A percentile compares a stretch with the other conserved stretches of the same genome.
Evolutionary conservation across 345 rosid genomes (phyloP).

Genomic region (Populus simonii): DNA sequence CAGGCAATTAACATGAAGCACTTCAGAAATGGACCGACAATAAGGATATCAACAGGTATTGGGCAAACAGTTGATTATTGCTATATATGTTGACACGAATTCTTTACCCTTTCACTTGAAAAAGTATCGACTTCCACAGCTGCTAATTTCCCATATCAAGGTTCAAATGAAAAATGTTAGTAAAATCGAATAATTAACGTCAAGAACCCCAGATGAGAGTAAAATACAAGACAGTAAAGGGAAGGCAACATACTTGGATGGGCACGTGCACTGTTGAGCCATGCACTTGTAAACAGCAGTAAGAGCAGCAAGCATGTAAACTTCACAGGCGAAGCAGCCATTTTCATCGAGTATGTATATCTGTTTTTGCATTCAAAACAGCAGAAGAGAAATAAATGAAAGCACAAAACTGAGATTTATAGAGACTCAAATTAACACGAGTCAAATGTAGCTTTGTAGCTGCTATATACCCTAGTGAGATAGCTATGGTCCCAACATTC

Average conservation of each 20-base stretch:
- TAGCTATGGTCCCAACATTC: constrained; percentile 26
- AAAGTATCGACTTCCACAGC: constrained; percentile 1
- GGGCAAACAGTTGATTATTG: too few species aligned
- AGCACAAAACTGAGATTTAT: constrained; percentile 15
- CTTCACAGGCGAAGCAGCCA: constrained; percentile 18
- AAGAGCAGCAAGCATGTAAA: neutral
- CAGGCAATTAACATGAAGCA: neutral
- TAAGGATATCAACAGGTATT: too few species aligned
- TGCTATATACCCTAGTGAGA: neutral
- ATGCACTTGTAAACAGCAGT: neutral
- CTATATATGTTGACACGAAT: neutral
- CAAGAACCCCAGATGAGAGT: neutral
- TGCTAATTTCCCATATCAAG: neutral
- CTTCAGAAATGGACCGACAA: too few species aligned
- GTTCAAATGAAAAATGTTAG: neutral
- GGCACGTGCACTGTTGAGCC: constrained; percentile 9
- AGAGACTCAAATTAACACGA: neutral
- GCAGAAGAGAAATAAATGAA: constrained; percentile 9
- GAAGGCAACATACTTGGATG: constrained; percentile 10
- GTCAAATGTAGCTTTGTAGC: neutral
- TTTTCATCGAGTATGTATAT: neutral
- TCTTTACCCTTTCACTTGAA: constrained; percentile 13
- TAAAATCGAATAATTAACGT: neutral
- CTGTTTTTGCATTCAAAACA: neutral
- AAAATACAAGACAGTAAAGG: neutral